Evolutionary conservation across 768 basidiomycete species (phyloP), one percentile per base, ranked within the genome.

Genomic region (Rhodotorula graminis): DNA sequence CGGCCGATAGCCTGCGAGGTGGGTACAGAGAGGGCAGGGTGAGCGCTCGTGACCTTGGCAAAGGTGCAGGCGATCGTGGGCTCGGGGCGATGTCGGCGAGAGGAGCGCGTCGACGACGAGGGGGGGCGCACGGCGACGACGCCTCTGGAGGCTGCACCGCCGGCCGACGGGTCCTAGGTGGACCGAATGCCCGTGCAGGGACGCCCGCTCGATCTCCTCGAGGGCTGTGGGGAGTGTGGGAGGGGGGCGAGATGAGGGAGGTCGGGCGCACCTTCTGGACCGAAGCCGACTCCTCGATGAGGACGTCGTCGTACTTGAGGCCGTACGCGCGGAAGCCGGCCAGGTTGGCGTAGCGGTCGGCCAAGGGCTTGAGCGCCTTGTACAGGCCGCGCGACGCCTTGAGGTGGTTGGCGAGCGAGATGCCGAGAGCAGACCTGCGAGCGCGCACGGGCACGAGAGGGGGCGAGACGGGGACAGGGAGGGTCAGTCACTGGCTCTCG

Each of bases 241-340:
- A n/a, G 37, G 18, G 27, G 6, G 44, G 6, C 33, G 52, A 42
- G 16, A 21, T 31, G 61, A 62, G 33, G n/a, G 18, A 2, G 37
- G 50, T 60, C n/a, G 14, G 23, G 44, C 86, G 71, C 79, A 91
- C 93, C 83, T 88, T 85, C 82, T 94, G 89, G 31, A 93, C 91
- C 68, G 87, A 85, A 18, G 84, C 83, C 70, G 86, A 85, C 82
- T 94, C 93, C 81, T 92, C 91, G 65, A 89, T 83, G 74, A 95
- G 89, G 79, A 99, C 87, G 85, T 99, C 95, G 81, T 99, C 95
- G 81, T 96, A 77, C 68, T 75, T 75, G 82, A 97, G 87, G 76
- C 95, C 95, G 79, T 91, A 85, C 79, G 88, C 85, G 77, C 95
- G 87, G 85, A 93, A 91, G 53, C 94, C 93, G 52, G 89, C 81